These are phyloP conservation scores for Berkeleyomyces basicola DNA, from an alignment of 2,329 filamentous ascomycete species.

Conservation along the genomic window DNA sequence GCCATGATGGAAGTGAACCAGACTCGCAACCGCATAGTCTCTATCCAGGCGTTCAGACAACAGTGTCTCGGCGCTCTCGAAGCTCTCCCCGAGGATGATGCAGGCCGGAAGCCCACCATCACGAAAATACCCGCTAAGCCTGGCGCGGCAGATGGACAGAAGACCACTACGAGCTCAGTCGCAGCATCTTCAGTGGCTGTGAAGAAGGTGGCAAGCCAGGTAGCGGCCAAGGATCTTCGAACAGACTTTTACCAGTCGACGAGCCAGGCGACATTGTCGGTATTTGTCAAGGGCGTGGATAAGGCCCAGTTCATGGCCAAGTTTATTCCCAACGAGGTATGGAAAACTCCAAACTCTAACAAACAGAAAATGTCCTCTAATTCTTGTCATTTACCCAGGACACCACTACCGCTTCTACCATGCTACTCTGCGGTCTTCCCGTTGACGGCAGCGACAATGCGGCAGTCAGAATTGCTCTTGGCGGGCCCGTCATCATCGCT, in stretches of 20 bases:
- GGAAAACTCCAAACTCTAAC: not conserved
- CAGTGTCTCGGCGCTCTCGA: constrained; percentile 31
- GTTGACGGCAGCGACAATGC: constrained; percentile 7
- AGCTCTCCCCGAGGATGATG: constrained; percentile 27
- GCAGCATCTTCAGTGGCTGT: not conserved
- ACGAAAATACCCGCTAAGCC: constrained; percentile 13
- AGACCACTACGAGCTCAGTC: constrained; percentile 1
- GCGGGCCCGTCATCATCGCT: constrained; percentile 16
- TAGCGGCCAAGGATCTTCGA: constrained; percentile 12
- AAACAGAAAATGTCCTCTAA: not conserved
- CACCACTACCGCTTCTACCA: not conserved
- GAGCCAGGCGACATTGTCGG: constrained; percentile 22
- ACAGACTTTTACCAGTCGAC: constrained; percentile 16
- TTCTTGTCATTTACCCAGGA: not conserved
- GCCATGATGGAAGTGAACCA: constrained; percentile 17
- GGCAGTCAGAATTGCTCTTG: not conserved
- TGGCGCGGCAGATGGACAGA: not conserved
- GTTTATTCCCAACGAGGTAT: constrained; percentile 15
- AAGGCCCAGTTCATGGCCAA: constrained; percentile 25
- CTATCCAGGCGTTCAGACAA: constrained; percentile 19
- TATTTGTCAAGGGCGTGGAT: constrained; percentile 28
- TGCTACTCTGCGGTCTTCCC: constrained; percentile 2
- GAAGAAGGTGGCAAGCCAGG: constrained; percentile 13
- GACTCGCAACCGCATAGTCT: constrained; percentile 3
- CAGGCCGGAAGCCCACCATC: constrained; percentile 30